Percentiles rank a stretch among this genome's conserved stretches.
Evolutionary conservation across 805 yeast genomes (phyloP).

Genomic region (Monosporozyma aquatica): DNA sequence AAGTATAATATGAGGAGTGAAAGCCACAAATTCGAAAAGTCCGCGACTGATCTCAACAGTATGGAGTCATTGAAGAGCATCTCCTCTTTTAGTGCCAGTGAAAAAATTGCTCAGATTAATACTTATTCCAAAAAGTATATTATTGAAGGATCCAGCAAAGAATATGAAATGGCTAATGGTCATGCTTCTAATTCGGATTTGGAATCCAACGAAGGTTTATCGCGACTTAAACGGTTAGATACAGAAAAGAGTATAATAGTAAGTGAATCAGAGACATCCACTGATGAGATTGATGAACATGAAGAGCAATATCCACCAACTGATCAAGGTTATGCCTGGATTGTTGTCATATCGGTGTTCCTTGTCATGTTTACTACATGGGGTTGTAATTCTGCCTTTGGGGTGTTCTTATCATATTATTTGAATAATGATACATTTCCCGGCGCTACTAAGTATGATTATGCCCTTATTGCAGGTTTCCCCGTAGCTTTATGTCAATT

Average conservation of each 20-base stretch:
- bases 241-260: neutral
- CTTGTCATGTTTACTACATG: slow-evolving; percentile 51
- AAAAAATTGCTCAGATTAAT: neutral
- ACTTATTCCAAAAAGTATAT: no score
- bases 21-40: no score
- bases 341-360: slow-evolving; percentile 42
- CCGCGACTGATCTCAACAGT: no score
- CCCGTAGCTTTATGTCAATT: slow-evolving; percentile 48
- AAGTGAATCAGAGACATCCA: neutral
- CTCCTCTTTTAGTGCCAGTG: no score
- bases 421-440: slow-evolving; percentile 40
- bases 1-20: no score
- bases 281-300: neutral
- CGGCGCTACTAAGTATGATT: slow-evolving; percentile 50
- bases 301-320: slow-evolving; percentile 38
- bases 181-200: neutral
- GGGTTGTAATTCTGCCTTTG: slow-evolving; percentile 67
- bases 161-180: neutral
- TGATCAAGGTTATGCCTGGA: slow-evolving; percentile 68
- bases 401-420: slow-evolving; percentile 53
- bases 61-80: no score
- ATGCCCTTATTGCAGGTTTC: slow-evolving; percentile 63
- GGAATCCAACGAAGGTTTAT: neutral
- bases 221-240: neutral
- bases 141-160: neutral